These are phyloP conservation scores for Lagenidium sp. DNA, from an alignment of 352 stramenopile species.

Conservation along the genomic window DNA sequence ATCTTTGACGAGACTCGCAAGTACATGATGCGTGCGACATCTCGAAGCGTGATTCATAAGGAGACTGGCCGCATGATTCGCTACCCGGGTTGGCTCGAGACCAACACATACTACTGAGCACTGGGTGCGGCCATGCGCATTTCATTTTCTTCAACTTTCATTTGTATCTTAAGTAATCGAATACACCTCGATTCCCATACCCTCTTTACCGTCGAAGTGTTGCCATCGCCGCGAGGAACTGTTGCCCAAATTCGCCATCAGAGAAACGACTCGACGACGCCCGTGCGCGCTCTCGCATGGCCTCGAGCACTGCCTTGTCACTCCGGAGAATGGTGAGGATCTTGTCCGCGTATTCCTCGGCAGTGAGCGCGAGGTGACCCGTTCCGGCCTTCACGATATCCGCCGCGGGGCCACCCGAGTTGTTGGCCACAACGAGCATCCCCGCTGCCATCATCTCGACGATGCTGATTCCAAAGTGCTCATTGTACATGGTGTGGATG, in stretches of 20 bases:
- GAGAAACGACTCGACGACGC: conserved; percentile 55
- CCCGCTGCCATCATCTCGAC: conserved; percentile 99
- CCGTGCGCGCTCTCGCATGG: conserved; percentile 36
- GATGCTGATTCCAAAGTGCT: conserved; percentile 99
- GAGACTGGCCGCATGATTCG: conserved; percentile 72
- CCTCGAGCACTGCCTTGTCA: conserved; percentile 16
- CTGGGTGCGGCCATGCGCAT: neutral
- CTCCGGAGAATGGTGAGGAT: conserved; percentile 55
- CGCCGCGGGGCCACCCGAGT: conserved; percentile 93
- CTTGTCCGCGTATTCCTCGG: conserved; percentile 83
- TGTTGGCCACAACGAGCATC: conserved; percentile 94
- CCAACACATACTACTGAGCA: conserved; percentile 86
- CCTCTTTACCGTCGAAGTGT: too few species aligned
- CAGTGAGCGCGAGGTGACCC: conserved; percentile 78
- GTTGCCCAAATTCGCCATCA: conserved; percentile 54
- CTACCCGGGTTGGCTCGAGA: conserved; percentile 83
- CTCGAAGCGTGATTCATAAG: conserved; percentile 57
- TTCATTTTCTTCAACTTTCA: neutral
- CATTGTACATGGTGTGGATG: conserved; percentile 99
- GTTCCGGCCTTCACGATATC: conserved; percentile 87
- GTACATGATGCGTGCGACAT: conserved; percentile 84
- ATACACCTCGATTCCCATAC: neutral
- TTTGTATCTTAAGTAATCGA: neutral
- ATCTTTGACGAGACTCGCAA: conserved; percentile 88
- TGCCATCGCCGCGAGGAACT: conserved; percentile 29